Evolutionary conservation across 768 basidiomycete species (phyloP).

Genomic region (Pulveroboletus sp.): DNA sequence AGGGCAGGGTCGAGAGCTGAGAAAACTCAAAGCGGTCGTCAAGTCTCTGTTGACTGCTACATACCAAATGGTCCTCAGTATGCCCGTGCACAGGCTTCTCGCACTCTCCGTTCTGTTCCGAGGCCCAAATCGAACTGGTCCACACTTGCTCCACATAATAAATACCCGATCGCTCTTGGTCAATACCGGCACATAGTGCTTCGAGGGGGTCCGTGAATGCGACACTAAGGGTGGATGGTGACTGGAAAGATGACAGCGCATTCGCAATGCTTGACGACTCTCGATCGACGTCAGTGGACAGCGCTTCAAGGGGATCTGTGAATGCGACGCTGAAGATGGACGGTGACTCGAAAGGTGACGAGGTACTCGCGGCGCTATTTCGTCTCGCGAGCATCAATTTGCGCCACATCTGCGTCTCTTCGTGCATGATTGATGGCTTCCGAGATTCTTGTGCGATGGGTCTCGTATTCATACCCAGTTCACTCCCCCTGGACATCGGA

Average conservation of each 20-base stretch:
- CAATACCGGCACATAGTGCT: constrained; percentile 14
- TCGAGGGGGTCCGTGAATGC: constrained; percentile 30
- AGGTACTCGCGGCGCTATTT: constrained; percentile 7
- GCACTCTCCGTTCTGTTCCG: constrained; percentile 23
- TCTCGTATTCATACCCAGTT: too few relatives aligned
- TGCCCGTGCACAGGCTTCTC: constrained; percentile 14
- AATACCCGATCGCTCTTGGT: constrained; percentile 26
- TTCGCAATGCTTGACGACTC: constrained; percentile 21
- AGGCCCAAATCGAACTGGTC: constrained; percentile 20
- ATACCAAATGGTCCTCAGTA: constrained; percentile 23
- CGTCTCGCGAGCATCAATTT: too few relatives aligned
- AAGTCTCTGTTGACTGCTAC: constrained; percentile 5
- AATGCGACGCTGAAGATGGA: constrained; percentile 39
- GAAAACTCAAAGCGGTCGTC: constrained; percentile 18
- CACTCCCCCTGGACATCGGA: too few relatives aligned
- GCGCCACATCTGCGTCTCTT: too few relatives aligned
- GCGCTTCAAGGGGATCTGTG: constrained; percentile 19
- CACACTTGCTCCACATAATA: constrained; percentile 28
- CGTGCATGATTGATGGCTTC: too few relatives aligned
- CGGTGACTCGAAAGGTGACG: constrained; percentile 40
- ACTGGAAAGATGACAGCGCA: constrained; percentile 34
- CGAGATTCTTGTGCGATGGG: too few relatives aligned
- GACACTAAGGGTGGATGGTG: constrained; percentile 37
- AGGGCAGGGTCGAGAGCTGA: constrained; percentile 11
- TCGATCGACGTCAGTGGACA: constrained; percentile 16